A percentile compares a stretch with the other conserved stretches of the same genome.
Conservation (phyloP, 352 stramenopile genomes). For the Pythium apleroticum region DNA sequence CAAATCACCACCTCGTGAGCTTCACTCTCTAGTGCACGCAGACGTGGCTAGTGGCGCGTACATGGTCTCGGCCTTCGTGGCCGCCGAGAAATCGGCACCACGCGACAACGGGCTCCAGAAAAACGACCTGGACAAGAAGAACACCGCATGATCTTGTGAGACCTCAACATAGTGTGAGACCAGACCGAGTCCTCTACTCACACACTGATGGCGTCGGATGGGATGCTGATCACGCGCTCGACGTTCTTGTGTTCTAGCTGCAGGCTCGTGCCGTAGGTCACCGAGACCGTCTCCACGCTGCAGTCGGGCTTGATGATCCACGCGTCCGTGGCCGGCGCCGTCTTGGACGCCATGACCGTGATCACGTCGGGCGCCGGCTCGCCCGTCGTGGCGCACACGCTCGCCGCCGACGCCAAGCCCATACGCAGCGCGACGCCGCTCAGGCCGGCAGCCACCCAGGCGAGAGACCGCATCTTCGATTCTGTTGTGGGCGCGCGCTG, state of each 20-base stretch:
- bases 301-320: slow-evolving; percentile 8
- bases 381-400: not conserved
- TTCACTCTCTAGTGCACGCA: no score
- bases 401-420: no score
- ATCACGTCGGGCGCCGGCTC: not conserved
- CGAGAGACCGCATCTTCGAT: not conserved
- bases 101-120: not conserved
- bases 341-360: slow-evolving; percentile 10
- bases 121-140: not conserved
- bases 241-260: not conserved
- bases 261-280: not conserved
- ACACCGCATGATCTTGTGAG: no score
- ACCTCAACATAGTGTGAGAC: no score
- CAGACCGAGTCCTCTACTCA: not conserved
- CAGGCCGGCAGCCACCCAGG: not conserved
- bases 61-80: not conserved
- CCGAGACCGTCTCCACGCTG: not conserved
- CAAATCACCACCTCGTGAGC: no score
- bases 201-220: not conserved
- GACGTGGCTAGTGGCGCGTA: not conserved
- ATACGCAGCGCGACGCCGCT: not conserved
- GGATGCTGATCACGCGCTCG: not conserved
- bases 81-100: not conserved
- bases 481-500: not conserved
- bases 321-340: not conserved